Percentiles rank a stretch among this genome's conserved stretches.
Conservation (phyloP, 495 filamentous ascomycete genomes). For the Annulohypoxylon nitens region DNA sequence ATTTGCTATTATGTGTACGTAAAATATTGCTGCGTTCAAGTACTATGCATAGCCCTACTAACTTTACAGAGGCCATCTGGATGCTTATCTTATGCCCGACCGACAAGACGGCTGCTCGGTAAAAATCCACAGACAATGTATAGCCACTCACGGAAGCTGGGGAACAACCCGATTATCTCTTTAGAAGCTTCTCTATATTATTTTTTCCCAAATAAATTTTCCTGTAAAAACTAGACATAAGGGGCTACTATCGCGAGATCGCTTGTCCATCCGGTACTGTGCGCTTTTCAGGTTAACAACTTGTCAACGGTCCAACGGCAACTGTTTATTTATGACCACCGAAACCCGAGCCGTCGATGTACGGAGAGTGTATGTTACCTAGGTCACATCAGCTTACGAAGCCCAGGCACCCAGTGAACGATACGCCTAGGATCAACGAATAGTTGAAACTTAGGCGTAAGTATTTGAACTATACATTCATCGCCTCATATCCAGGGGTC, state of each 20-base stretch:
- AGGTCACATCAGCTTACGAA: constrained; percentile 3
- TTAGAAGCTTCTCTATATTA: background rate
- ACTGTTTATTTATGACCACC: background rate
- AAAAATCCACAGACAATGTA: background rate
- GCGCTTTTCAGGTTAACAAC: background rate
- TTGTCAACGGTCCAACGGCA: background rate
- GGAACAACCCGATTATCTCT: background rate
- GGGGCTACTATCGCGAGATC: background rate
- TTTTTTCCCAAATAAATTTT: background rate
- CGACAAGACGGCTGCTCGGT: background rate
- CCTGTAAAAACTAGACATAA: background rate
- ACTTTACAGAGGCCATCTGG: background rate
- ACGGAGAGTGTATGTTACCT: background rate
- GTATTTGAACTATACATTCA: background rate
- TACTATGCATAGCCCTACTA: constrained; percentile 1
- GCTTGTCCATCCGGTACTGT: background rate
- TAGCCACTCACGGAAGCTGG: background rate
- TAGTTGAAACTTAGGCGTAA: background rate
- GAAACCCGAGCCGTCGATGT: background rate
- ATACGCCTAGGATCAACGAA: background rate
- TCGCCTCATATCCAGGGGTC: background rate
- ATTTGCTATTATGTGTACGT: constrained; percentile 26
- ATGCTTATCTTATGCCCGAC: background rate
- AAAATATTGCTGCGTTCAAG: constrained; percentile 18
- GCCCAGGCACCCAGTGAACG: background rate